These are phyloP conservation scores for Chrysanthemum lavandulifolium DNA, from an alignment of 129 eudicot genomes.

Conservation along the genomic window DNA sequence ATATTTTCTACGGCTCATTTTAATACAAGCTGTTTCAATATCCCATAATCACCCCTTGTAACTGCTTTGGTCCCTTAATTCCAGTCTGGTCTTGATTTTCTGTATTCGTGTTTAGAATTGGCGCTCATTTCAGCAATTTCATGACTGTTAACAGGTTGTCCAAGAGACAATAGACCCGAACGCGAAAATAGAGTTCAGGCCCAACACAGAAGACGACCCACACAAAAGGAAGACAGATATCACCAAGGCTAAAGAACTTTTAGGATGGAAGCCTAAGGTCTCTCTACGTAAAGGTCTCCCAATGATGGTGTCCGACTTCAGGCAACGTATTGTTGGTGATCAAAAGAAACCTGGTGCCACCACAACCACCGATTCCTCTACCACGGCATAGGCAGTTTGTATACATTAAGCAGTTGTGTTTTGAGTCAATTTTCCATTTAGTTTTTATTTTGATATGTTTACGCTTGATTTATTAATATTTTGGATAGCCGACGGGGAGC, in stretches of 20 bases:
- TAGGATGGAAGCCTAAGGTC: conserved; percentile 98
- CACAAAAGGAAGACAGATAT: conserved; percentile 98
- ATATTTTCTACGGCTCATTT: too few relatives aligned
- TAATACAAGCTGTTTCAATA: too few relatives aligned
- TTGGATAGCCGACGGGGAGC: conserved; percentile 17
- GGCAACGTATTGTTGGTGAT: conserved; percentile 86
- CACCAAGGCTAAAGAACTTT: conserved; percentile 75
- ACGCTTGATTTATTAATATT: conserved; percentile 27
- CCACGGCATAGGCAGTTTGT: conserved; percentile 18
- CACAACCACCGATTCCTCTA: conserved; percentile 21
- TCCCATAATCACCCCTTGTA: too few relatives aligned
- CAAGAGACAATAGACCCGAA: conserved; percentile 91
- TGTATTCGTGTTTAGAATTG: neutral
- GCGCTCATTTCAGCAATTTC: neutral
- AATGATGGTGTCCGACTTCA: conserved; percentile 82
- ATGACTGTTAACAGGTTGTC: conserved; percentile 58
- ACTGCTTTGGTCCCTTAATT: too few relatives aligned
- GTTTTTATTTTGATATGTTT: conserved; percentile 9
- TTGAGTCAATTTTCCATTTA: conserved; percentile 7
- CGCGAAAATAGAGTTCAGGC: conserved; percentile 77
- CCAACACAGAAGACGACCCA: conserved; percentile 96
- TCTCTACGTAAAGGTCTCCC: conserved; percentile 88
- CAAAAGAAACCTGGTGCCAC: conserved; percentile 45
- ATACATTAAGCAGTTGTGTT: conserved; percentile 19
- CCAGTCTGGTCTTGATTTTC: too few relatives aligned